phyloP scores from a whole-genome alignment of 148 eudicot species.

The Chenopodium suecicum region DNA sequence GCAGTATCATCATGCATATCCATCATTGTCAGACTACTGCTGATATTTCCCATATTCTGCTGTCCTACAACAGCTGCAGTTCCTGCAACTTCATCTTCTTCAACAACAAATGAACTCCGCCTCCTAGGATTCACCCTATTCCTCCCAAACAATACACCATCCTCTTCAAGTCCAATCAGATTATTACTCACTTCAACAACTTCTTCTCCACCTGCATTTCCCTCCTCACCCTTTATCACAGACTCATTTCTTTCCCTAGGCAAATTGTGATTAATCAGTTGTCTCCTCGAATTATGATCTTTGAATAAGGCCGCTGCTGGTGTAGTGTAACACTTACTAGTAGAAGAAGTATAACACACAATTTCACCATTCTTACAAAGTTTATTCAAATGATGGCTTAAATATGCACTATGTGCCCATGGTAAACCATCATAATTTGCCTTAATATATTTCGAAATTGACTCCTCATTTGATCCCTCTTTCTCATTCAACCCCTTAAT shows the following conservation, averaged over 20 bases:
- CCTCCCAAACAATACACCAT: not conserved
- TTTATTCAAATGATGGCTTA: slow-evolving; percentile 49
- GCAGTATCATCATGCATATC: not conserved
- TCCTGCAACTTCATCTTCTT: slow-evolving; percentile 13
- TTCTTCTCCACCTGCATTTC: not conserved
- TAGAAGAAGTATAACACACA: slow-evolving; percentile 1
- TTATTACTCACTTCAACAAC: not conserved
- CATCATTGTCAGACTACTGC: not conserved
- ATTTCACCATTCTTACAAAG: slow-evolving; percentile 49
- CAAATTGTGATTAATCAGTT: not conserved
- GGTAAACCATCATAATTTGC: slow-evolving; percentile 50
- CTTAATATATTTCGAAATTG: slow-evolving; percentile 45
- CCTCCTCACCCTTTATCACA: slow-evolving; percentile 7
- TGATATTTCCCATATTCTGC: not conserved
- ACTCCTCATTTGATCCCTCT: slow-evolving; percentile 50
- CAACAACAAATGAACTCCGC: not conserved
- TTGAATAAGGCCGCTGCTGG: not conserved
- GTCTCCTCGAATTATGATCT: slow-evolving; percentile 5
- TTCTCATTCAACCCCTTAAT: slow-evolving; percentile 43
- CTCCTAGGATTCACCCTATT: slow-evolving; percentile 4
- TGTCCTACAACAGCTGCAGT: not conserved
- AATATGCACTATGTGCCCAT: slow-evolving; percentile 47
- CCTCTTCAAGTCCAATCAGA: slow-evolving; percentile 16
- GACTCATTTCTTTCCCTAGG: slow-evolving; percentile 1
- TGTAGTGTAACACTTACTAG: not conserved